Base-by-base conservation (phyloP, 2,329 filamentous ascomycete genomes). In the Camptophora hylomeconis region DNA sequence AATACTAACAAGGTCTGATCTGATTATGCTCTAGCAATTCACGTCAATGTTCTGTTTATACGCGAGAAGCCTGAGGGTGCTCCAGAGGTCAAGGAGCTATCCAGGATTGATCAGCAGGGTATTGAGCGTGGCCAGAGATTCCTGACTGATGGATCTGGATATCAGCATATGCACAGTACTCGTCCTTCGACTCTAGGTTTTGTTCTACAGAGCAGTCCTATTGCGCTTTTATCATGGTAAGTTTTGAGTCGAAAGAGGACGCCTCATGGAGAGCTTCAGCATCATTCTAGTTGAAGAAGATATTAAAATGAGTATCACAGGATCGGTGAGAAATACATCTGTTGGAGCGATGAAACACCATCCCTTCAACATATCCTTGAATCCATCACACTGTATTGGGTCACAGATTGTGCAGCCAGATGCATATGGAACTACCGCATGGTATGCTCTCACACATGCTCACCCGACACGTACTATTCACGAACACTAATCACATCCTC, bases 111-210 rank as follows among this genome's bases (percentile, higher is more conserved):
- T 35, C 55, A 57, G 17, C 52, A 53, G 1, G 71, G 70, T 0
- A 46, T 70, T 5, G 57, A 56, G 14, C 63, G 75, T 3, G 56
- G 53, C 0, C 32, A 52, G 0, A 75, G 69, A 70, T 80, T 80
- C 48, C 5, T 17, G 18, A 22, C 28, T 5, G 18, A 23, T 3
- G 19, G 24, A 12, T 16, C 5, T 3, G 30, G 29, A 5, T 33
- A 36, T 16, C 4, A 26, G 17, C 14, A 3, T 12, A 53, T 67
- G 35, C 75, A 81, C 42, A 54, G 55, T 6, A 82, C 78, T 0
- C 74, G 75, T 31, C 80, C 80, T 0, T 71, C 80, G 29, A 86
- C 80, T 0, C 46, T 86, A 0, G 75, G 74, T 0, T 54, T 72
- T 4, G 63, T 58, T 0, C 47, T 76, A 1, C 53, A 60, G 3